Evolutionary conservation across 495 filamentous ascomycete genomes (phyloP).

Genomic region (Aspergillus steynii): DNA sequence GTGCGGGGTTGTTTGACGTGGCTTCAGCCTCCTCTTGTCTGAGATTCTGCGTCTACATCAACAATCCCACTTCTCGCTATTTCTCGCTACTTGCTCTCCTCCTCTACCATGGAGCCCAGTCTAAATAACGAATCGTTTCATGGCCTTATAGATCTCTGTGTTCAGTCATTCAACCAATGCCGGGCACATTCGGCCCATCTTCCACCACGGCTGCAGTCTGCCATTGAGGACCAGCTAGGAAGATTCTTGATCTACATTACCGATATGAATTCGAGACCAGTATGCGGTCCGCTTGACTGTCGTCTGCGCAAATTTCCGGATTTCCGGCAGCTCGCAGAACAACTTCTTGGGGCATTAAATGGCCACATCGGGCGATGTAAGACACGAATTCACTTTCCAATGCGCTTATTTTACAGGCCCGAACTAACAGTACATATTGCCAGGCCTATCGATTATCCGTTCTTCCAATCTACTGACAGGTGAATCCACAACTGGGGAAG

Average conservation of each 20-base stretch:
- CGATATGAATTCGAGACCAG: conserved; percentile 10
- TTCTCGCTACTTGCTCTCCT: no score
- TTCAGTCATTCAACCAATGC: conserved; percentile 10
- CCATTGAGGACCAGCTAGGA: conserved; percentile 13
- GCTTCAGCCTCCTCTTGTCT: no score
- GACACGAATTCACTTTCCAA: neutral
- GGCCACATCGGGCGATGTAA: conserved; percentile 12
- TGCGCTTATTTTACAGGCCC: no score
- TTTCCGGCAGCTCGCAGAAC: conserved; percentile 5
- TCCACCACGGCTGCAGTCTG: conserved; percentile 2
- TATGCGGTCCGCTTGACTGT: conserved; percentile 9
- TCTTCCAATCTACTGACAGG: no score
- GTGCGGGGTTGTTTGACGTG: no score
- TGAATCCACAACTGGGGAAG: no score
- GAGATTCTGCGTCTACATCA: no score
- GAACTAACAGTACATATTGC: neutral
- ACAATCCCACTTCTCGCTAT: no score
- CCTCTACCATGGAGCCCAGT: no score
- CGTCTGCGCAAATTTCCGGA: conserved; percentile 14
- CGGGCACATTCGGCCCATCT: conserved; percentile 4
- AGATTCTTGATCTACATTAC: conserved; percentile 13
- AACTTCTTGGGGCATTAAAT: conserved; percentile 8
- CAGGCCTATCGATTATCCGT: neutral
- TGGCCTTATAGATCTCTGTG: neutral
- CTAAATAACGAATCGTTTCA: neutral